A percentile compares a stretch with the other conserved stretches of the same genome.
Conservation (phyloP, 768 basidiomycete genomes). For the Pluteus cervinus region DNA sequence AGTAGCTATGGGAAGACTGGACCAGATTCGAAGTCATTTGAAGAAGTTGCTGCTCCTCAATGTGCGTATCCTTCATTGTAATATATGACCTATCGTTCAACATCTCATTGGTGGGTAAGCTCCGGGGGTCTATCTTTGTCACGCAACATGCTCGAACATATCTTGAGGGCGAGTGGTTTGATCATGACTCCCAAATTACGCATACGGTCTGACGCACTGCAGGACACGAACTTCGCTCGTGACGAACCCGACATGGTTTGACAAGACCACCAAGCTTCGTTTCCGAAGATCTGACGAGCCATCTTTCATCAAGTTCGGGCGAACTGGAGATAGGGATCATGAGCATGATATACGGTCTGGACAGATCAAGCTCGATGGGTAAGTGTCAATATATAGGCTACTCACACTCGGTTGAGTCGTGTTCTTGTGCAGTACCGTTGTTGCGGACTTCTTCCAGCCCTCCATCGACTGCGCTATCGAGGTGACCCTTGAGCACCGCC, state of each 20-base stretch:
- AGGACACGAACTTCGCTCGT: conserved; percentile 9
- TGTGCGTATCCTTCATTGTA: conserved; percentile 1
- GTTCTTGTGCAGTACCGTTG: conserved; percentile 4
- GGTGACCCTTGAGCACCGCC: conserved; percentile 11
- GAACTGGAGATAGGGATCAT: conserved; percentile 13
- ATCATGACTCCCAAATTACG: background rate
- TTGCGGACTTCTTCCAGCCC: conserved; percentile 16
- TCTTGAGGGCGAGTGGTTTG: background rate
- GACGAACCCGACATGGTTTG: conserved; percentile 15
- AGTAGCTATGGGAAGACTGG: background rate
- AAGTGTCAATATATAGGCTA: background rate
- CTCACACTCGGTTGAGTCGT: background rate
- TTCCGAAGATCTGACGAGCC: conserved; percentile 14
- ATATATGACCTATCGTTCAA: background rate
- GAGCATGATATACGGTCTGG: conserved; percentile 13
- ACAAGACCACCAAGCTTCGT: conserved; percentile 15
- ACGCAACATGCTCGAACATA: background rate
- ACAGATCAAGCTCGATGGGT: conserved; percentile 16
- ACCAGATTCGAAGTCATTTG: conserved; percentile 1
- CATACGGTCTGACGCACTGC: conserved; percentile 3
- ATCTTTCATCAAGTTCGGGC: conserved; percentile 16
- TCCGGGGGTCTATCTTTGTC: background rate
- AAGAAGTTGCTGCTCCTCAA: conserved; percentile 5
- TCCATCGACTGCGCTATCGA: conserved; percentile 14
- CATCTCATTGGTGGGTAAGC: background rate